Evolutionary conservation across 1,284 basidiomycete species (phyloP).

Genomic region (Cystobasidium slooffiae): DNA sequence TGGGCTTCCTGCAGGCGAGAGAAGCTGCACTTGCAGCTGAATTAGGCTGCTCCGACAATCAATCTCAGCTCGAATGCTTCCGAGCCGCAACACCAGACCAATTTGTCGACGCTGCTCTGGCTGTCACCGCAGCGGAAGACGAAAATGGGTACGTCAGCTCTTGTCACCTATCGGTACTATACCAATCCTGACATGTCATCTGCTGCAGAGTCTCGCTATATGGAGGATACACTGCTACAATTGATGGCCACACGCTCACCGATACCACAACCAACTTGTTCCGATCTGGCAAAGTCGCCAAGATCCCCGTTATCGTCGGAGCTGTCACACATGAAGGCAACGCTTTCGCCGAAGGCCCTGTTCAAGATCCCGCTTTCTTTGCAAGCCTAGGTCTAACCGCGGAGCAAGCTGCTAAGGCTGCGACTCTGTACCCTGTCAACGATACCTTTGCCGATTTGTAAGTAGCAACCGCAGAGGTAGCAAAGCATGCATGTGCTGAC

Average conservation of each 20-base stretch:
- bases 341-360: conserved; percentile 11
- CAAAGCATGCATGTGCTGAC: not conserved
- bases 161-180: not conserved
- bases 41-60: conserved; percentile 42
- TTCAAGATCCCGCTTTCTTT: conserved; percentile 32
- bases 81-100: conserved; percentile 28
- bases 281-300: conserved; percentile 44
- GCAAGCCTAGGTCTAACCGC: conserved; percentile 19
- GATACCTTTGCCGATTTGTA: conserved; percentile 40
- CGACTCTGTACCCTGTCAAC: conserved; percentile 42
- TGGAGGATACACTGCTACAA: conserved; percentile 35
- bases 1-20: conserved; percentile 2
- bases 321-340: conserved; percentile 38
- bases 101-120: conserved; percentile 42
- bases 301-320: conserved; percentile 40
- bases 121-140: conserved; percentile 24
- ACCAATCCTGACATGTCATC: too few species aligned
- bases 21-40: conserved; percentile 41
- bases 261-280: conserved; percentile 42
- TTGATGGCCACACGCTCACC: conserved; percentile 46
- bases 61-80: conserved; percentile 45
- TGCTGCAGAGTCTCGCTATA: conserved; percentile 36
- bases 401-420: conserved; percentile 12
- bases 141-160: conserved; percentile 10
- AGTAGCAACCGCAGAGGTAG: not conserved